Percentiles rank a stretch among this genome's conserved stretches.
phyloP scores from a whole-genome alignment of 169 alveolate species.

The Eimeria falciformis region DNA sequence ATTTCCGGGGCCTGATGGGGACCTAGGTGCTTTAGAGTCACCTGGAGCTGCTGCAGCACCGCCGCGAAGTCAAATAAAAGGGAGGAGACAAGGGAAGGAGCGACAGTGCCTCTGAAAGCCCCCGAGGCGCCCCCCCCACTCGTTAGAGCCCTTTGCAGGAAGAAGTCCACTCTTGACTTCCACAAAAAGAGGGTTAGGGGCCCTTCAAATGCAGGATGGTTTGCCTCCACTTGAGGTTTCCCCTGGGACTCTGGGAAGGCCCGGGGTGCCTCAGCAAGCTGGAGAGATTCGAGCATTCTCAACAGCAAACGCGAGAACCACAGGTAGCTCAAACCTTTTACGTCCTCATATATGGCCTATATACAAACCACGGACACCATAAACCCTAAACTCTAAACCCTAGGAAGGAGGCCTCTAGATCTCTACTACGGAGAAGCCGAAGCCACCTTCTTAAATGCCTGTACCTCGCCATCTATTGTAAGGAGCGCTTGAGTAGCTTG shows the following conservation, averaged over 20 bases:
- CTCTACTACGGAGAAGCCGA: neutral
- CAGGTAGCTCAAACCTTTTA: neutral
- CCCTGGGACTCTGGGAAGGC: neutral
- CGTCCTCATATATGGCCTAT: no score
- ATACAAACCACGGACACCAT: neutral
- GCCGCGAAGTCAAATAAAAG: conserved; percentile 31
- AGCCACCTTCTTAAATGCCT: neutral
- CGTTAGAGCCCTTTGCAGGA: conserved; percentile 2
- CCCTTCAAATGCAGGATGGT: neutral
- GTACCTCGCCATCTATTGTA: conserved; percentile 37
- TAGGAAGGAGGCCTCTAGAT: neutral
- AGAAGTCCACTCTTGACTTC: neutral
- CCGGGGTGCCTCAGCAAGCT: neutral
- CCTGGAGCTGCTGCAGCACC: conserved; percentile 40
- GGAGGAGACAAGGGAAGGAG: conserved; percentile 1
- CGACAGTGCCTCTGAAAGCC: conserved; percentile 44
- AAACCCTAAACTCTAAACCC: conserved; percentile 27
- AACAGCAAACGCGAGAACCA: neutral
- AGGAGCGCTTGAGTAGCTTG: neutral
- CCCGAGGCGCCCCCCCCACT: conserved; percentile 54
- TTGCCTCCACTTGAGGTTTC: neutral
- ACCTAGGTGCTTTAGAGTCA: neutral
- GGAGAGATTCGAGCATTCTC: neutral
- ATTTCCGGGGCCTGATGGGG: no score
- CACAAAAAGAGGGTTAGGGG: conserved; percentile 19